Base-by-base conservation (phyloP, 768 basidiomycete species). In the Lentinula sp. region DNA sequence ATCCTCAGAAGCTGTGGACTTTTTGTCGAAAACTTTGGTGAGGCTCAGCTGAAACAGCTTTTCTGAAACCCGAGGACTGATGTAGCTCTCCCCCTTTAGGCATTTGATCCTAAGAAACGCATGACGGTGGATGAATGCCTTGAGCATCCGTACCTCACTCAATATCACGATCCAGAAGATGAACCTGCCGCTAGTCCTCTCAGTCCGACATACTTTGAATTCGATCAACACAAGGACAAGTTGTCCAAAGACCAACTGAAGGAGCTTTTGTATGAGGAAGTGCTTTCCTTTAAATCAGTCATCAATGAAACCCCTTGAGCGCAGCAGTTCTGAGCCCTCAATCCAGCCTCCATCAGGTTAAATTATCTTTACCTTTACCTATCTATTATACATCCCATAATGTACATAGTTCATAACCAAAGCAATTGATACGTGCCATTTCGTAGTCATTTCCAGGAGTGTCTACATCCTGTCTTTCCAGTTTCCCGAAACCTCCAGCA, bases 111-210 rank as follows among this genome's bases (percentile, higher is more conserved):
- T 2, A 91, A 87, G 75, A 92, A 90, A 72, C 83, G 93, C 50
- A 78, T 90, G 75, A 87, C 87, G 3, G 90, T 93, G 18, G 88
- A 91, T 66, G 82, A 93, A 68, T 91, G 91, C 15, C 79, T 96
- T 32, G 81, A 82, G 55, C 92, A 95, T 68, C 91, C 93, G 2
- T 93, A 92, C 70, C 81, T 92, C 53, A 76, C 84, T 42, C 85
- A 90, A 60, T 92, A 92, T 69, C 91, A 93, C 66, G 93, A 94
- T 70, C 88, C 93, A 2, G 88, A 91, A 58, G 95, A 97, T 69
- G 95, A 96, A 69, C 95, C 95, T 2, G 77, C 77, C 32, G 87
- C 89, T 16, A 79, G 84, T 45, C 87, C 91, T 9, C 81, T 97
- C 49, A 87, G 87, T 68, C 85, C 92, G 0, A 81, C 84, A 49